Percentiles rank a stretch among this genome's conserved stretches.
Conservation (phyloP, 106 monocot species). For the Vanilla planifolia region DNA sequence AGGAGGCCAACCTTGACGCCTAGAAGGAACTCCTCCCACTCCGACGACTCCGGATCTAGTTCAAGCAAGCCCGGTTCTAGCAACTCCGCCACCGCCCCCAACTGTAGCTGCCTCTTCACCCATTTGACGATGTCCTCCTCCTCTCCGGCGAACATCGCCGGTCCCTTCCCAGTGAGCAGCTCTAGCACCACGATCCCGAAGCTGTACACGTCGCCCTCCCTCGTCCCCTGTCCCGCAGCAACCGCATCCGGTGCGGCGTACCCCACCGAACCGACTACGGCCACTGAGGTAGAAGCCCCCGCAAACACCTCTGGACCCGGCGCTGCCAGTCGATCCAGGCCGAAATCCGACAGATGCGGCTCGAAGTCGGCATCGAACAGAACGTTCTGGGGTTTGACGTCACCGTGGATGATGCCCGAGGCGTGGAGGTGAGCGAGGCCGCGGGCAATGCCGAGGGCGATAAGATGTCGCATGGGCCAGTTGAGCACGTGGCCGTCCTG, state of each 20-base stretch:
- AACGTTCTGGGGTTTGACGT: conserved; percentile 91
- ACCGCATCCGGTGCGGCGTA: conserved; percentile 75
- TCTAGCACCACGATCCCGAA: conserved; percentile 94
- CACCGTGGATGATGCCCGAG: conserved; percentile 68
- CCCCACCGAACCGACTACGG: conserved; percentile 60
- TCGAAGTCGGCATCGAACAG: conserved; percentile 97
- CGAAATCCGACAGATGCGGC: conserved; percentile 81
- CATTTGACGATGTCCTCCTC: conserved; percentile 87
- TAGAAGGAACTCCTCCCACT: conserved; percentile 96
- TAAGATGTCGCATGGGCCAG: conserved; percentile 97
- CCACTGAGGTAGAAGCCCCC: conserved; percentile 34
- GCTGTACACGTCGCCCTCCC: conserved; percentile 94
- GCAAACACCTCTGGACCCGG: too few species aligned
- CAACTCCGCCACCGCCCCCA: conserved; percentile 63
- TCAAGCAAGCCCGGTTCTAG: conserved; percentile 86
- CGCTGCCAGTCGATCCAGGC: conserved; percentile 59
- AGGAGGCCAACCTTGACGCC: conserved; percentile 89
- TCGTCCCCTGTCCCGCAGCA: conserved; percentile 40
- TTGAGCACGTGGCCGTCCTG: conserved; percentile 89
- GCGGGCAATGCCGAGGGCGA: conserved; percentile 82
- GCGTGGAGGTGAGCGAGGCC: conserved; percentile 76
- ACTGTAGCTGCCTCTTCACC: conserved; percentile 88
- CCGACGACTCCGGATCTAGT: conserved; percentile 83
- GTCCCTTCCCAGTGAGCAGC: conserved; percentile 71
- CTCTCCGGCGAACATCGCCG: conserved; percentile 67